Percentiles rank a stretch among this genome's conserved stretches.
phyloP scores from a whole-genome alignment of 2,329 filamentous ascomycete genomes.

The Diaporthe eres region DNA sequence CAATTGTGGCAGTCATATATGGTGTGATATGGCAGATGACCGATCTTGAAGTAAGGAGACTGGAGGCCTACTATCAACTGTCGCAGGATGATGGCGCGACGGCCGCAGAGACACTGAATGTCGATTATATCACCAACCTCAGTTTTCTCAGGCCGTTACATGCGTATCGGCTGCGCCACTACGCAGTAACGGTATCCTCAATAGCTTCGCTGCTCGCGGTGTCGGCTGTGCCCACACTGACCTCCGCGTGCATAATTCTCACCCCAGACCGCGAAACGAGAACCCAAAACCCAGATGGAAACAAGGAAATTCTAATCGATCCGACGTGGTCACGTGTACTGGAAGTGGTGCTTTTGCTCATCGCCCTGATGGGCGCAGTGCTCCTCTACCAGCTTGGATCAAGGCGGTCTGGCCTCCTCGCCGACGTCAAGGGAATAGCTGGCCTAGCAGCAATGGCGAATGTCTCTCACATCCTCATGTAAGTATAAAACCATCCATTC shows the following conservation, averaged over 20 bases:
- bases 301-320: slow-evolving; percentile 70
- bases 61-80: slow-evolving; percentile 77
- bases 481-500: not conserved
- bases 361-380: slow-evolving; percentile 69
- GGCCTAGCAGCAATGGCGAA: slow-evolving; percentile 83
- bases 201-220: slow-evolving; percentile 75
- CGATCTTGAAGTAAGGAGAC: slow-evolving; percentile 76
- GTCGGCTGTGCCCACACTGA: slow-evolving; percentile 77
- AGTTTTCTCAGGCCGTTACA: slow-evolving; percentile 75
- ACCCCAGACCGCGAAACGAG: slow-evolving; percentile 65
- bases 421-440: slow-evolving; percentile 80
- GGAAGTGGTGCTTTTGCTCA: slow-evolving; percentile 67
- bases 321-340: slow-evolving; percentile 73
- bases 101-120: slow-evolving; percentile 77
- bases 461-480: slow-evolving; percentile 61
- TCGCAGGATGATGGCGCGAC: slow-evolving; percentile 72
- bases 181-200: slow-evolving; percentile 77
- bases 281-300: slow-evolving; percentile 53
- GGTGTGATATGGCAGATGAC: slow-evolving; percentile 77
- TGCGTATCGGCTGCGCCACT: slow-evolving; percentile 74
- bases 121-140: slow-evolving; percentile 80
- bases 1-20: slow-evolving; percentile 71
- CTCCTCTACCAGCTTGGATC: slow-evolving; percentile 73
- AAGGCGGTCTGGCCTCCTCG: slow-evolving; percentile 75
- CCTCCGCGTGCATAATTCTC: slow-evolving; percentile 73